phyloP scores from a whole-genome alignment of 1,284 basidiomycete species.

The Ceratobasidium sp. region DNA sequence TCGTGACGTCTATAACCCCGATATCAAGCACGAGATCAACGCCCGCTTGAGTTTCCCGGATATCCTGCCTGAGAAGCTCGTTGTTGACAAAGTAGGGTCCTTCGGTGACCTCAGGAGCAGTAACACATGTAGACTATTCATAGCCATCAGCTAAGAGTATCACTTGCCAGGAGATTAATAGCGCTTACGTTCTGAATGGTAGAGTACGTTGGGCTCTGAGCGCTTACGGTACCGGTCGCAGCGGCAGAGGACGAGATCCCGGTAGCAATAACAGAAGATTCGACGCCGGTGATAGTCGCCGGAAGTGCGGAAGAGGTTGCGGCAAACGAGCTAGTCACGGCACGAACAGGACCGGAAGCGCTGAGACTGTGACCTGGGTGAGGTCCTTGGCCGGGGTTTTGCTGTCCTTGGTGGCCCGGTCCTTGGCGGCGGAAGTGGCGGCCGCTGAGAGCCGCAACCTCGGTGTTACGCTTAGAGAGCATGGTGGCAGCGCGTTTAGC shows the following conservation, averaged over 20 bases:
- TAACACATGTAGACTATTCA: constrained; percentile 47
- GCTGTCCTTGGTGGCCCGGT: neutral
- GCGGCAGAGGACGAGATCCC: constrained; percentile 9
- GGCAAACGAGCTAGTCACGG: neutral
- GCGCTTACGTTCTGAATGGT: constrained; percentile 37
- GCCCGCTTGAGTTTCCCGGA: constrained; percentile 64
- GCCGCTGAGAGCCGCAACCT: constrained; percentile 7
- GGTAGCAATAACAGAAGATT: constrained; percentile 21
- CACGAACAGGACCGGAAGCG: neutral
- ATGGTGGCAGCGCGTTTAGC: constrained; percentile 16
- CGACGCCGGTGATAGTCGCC: constrained; percentile 16
- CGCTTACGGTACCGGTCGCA: constrained; percentile 16
- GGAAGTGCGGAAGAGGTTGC: neutral
- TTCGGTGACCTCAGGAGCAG: constrained; percentile 56
- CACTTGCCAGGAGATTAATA: neutral
- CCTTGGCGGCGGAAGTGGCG: constrained; percentile 37
- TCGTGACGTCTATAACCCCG: constrained; percentile 77
- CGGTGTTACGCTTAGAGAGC: constrained; percentile 15
- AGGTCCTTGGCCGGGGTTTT: constrained; percentile 7
- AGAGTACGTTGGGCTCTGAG: constrained; percentile 23
- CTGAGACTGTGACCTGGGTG: neutral
- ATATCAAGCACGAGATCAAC: constrained; percentile 68
- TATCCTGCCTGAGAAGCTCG: constrained; percentile 62
- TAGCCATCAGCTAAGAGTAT: neutral
- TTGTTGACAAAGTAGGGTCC: constrained; percentile 61